A percentile compares a stretch with the other conserved stretches of the same genome.
These are phyloP conservation scores for Penicillium simplicissimum DNA, from an alignment of 495 filamentous ascomycete genomes.

Conservation along the genomic window DNA sequence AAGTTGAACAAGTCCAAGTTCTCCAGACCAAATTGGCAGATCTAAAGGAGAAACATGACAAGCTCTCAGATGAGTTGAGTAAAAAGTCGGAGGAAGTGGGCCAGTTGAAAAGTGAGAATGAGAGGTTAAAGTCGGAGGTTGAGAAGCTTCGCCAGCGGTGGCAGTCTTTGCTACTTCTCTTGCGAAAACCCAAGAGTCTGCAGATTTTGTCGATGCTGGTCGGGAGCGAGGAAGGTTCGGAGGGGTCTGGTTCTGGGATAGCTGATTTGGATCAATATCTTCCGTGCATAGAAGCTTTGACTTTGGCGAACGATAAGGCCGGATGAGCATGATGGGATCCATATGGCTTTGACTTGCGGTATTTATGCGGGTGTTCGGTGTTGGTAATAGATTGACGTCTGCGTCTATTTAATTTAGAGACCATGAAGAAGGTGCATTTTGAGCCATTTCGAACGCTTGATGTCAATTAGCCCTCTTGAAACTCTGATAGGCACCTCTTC, in stretches of 20 bases:
- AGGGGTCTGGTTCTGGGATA: neutral
- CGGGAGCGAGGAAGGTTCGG: neutral
- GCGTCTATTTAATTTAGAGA: no score
- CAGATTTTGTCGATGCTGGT: conserved; percentile 3
- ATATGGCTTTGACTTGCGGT: neutral
- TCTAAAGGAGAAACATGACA: neutral
- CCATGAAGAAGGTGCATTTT: no score
- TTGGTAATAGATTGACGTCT: no score
- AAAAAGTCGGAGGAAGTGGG: neutral
- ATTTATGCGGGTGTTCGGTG: no score
- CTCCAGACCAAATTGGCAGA: neutral
- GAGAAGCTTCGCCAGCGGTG: neutral
- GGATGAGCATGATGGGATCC: neutral
- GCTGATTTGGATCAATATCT: neutral
- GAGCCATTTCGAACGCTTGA: no score
- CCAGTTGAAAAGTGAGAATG: neutral
- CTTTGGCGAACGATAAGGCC: neutral
- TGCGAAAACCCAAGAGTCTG: neutral
- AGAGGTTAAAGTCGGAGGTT: neutral
- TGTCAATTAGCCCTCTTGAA: no score
- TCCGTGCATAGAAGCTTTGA: neutral
- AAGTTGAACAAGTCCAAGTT: neutral
- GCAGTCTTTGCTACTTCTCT: neutral
- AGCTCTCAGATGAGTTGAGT: neutral
- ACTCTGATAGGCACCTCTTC: no score